These are phyloP conservation scores for Leucaena leucocephala DNA, from an alignment of 306 rosid species.

Conservation along the genomic window DNA sequence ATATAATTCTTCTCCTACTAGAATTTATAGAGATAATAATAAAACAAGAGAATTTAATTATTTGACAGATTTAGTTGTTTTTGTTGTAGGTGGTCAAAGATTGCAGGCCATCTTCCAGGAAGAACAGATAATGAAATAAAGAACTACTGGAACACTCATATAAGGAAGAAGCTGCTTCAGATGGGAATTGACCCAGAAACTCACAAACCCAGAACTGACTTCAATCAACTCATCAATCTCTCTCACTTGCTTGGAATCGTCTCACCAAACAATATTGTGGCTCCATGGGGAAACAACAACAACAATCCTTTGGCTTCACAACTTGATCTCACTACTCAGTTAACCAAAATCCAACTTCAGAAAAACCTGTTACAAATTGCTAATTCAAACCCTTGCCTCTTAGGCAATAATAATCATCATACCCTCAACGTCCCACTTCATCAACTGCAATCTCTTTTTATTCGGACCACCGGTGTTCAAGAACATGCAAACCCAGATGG, in stretches of 20 bases:
- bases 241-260: slow-evolving; percentile 52
- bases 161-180: slow-evolving; percentile 79
- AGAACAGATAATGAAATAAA: slow-evolving; percentile 91
- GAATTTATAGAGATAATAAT: not conserved
- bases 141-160: slow-evolving; percentile 82
- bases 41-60: not conserved
- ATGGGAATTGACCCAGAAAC: slow-evolving; percentile 92
- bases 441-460: slow-evolving; percentile 28
- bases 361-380: slow-evolving; percentile 62
- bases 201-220: slow-evolving; percentile 84
- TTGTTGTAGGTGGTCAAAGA: slow-evolving; percentile 78
- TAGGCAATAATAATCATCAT: slow-evolving; percentile 33
- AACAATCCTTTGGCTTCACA: slow-evolving; percentile 47
- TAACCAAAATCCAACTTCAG: slow-evolving; percentile 62
- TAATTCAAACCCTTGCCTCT: slow-evolving; percentile 37
- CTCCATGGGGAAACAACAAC: slow-evolving; percentile 44
- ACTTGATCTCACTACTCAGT: slow-evolving; percentile 56
- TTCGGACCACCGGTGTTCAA: slow-evolving; percentile 27
- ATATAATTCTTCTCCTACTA: not conserved
- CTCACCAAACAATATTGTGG: slow-evolving; percentile 42
- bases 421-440: slow-evolving; percentile 40
- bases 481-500: slow-evolving; percentile 38
- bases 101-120: slow-evolving; percentile 84
- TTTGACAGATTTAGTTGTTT: not conserved
- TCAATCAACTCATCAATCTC: slow-evolving; percentile 62